Evolutionary conservation across 164 flowering plant genomes (phyloP), one percentile per base, ranked within the genome.

Genomic region (Stephania cephalantha): DNA sequence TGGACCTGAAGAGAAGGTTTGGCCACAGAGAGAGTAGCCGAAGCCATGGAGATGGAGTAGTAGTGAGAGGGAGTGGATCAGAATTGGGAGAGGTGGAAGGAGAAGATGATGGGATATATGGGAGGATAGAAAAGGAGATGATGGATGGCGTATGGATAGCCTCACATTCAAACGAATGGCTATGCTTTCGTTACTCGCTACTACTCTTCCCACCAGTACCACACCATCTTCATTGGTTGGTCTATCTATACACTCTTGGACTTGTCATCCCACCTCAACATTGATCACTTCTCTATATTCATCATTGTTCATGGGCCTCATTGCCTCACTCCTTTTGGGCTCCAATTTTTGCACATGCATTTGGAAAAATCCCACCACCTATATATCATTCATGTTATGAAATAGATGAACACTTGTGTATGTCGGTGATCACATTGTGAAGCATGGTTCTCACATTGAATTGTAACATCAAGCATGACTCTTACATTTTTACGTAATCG

Each of bases 1-100:
- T 30, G 42, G 30, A 88, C 93, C 90, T 89, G 90, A 25, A 86
- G 83, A 72, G 93, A 77, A 31, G 91, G 82, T 68, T 85, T 90
- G 86, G 90, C 90, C 64, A 88, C 87, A 52, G 90, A 87, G 72
- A 91, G 82, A 83, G 90, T 81, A 85, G 92, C 87, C 81, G 89
- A 81, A 79, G 92, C 92, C 92, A 88, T 90, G 68, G 46, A 5
- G 52, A 12, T 46, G 70, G n/a, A 25, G 76, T 46, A 25, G 76
- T 46, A 7, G 61, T 55, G 42, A 75, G 74, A 55, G 76, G 78
- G 69, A 71, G 68, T 44, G 73, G 13, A 45, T 5, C 25, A 61
- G 11, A n/a, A 20, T 44, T 70, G 15, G 46, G 35, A 35, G 68
- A 18, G 12, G 72, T 10, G 31, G 67, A 44, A 35, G 42, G 17